A percentile compares a stretch with the other conserved stretches of the same genome.
These are phyloP conservation scores for Ogataea chonburiensis DNA, from an alignment of 805 yeast genomes.

Conservation along the genomic window DNA sequence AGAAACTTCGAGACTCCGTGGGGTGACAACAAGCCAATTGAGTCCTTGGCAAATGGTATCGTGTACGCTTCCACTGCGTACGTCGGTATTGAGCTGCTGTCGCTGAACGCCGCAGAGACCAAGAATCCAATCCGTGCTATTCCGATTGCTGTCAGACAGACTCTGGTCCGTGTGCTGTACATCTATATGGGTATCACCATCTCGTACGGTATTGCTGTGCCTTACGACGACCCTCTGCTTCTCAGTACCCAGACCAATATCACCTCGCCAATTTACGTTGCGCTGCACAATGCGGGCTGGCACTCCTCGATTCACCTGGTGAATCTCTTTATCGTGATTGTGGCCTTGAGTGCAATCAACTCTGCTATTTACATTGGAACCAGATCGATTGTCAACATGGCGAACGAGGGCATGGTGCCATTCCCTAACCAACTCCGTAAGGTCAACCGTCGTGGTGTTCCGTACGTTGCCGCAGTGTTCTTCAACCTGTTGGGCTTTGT, in stretches of 20 bases:
- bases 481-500: constrained; percentile 56
- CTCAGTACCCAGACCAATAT: constrained; percentile 39
- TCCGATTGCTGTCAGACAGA: constrained; percentile 57
- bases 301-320: constrained; percentile 48
- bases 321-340: constrained; percentile 60
- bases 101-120: constrained; percentile 63
- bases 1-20: constrained; percentile 47
- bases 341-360: constrained; percentile 69
- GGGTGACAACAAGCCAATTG: constrained; percentile 48
- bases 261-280: constrained; percentile 50
- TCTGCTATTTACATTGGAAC: constrained; percentile 69
- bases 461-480: constrained; percentile 54
- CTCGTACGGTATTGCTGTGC: constrained; percentile 57
- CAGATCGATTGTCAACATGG: constrained; percentile 63
- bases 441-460: constrained; percentile 61
- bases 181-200: constrained; percentile 55
- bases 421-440: constrained; percentile 43
- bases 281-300: constrained; percentile 52
- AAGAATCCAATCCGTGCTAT: constrained; percentile 57
- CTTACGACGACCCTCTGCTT: constrained; percentile 51
- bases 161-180: constrained; percentile 52
- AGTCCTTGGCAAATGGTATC: constrained; percentile 31
- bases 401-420: constrained; percentile 49
- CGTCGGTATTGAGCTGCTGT: constrained; percentile 53
- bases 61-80: constrained; percentile 79